phyloP scores from a whole-genome alignment of 2,329 filamentous ascomycete genomes.

The Aureobasidium subglaciale region DNA sequence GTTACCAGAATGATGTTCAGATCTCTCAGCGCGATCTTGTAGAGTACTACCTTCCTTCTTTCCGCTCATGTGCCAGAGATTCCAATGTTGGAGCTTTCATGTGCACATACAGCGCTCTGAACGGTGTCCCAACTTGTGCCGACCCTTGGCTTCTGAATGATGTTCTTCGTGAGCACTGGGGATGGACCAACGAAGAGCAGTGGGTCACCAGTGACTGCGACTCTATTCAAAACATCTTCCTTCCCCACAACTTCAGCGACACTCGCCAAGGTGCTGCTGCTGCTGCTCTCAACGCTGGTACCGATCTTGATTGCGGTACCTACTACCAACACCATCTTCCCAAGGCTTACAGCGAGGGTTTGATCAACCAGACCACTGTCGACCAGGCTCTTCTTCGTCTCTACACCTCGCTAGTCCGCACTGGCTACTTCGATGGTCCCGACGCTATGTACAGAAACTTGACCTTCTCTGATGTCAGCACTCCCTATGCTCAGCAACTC shows the following conservation, averaged over 20 bases:
- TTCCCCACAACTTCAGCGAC: constrained; percentile 38
- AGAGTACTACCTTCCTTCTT: constrained; percentile 62
- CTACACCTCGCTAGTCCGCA: constrained; percentile 48
- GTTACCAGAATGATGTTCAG: constrained; percentile 49
- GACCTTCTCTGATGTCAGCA: constrained; percentile 49
- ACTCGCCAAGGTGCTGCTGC: constrained; percentile 43
- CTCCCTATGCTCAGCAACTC: constrained; percentile 46
- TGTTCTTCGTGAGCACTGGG: constrained; percentile 59
- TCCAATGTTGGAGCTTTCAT: constrained; percentile 43
- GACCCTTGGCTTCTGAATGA: constrained; percentile 56
- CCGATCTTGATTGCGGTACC: constrained; percentile 48
- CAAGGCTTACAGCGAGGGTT: constrained; percentile 34
- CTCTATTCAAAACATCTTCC: constrained; percentile 52
- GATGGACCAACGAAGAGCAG: constrained; percentile 54
- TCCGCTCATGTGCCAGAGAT: constrained; percentile 46
- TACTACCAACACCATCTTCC: constrained; percentile 42
- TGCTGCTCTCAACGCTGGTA: constrained; percentile 44
- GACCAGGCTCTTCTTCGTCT: constrained; percentile 46
- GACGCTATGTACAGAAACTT: constrained; percentile 45
- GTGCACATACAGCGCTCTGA: constrained; percentile 57
- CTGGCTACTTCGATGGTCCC: constrained; percentile 52
- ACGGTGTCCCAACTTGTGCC: constrained; percentile 59
- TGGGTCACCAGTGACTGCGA: constrained; percentile 62
- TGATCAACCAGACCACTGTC: constrained; percentile 40
- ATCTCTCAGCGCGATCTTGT: constrained; percentile 56